Evolutionary conservation across 202 grass and related monocot genomes (phyloP).

Genomic region (Carex arenaria): DNA sequence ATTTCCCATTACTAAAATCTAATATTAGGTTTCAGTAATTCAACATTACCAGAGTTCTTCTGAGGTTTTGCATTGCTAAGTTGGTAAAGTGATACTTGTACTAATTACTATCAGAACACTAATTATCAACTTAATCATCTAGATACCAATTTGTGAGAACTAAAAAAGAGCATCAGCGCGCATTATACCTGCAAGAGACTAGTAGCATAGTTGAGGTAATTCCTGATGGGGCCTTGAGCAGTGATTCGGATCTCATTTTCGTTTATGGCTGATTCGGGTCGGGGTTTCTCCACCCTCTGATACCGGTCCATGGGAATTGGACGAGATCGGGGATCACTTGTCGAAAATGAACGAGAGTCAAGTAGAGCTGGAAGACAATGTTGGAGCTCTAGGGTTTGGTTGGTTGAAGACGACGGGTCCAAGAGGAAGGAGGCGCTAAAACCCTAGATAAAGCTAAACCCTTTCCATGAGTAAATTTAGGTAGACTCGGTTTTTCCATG

Average conservation of each 20-base stretch:
- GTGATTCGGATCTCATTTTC: slow-evolving; percentile 93
- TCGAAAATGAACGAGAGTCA: background rate
- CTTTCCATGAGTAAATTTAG: slow-evolving; percentile 7
- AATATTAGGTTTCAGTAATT: background rate
- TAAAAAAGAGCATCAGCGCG: background rate
- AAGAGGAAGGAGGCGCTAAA: slow-evolving; percentile 29
- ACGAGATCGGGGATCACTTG: slow-evolving; percentile 19
- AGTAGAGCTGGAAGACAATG: background rate
- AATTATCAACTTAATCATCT: background rate
- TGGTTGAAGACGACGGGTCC: background rate
- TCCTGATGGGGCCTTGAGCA: slow-evolving; percentile 74
- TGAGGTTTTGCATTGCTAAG: background rate
- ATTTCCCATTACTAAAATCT: background rate
- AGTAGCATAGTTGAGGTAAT: slow-evolving; percentile 87
- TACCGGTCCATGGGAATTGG: slow-evolving; percentile 62
- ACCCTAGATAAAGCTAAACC: slow-evolving; percentile 63
- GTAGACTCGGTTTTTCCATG: slow-evolving; percentile 57
- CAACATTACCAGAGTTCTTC: background rate
- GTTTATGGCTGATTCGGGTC: slow-evolving; percentile 66
- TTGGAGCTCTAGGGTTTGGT: slow-evolving; percentile 12
- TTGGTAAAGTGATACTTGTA: background rate
- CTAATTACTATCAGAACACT: background rate
- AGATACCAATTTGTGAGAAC: background rate
- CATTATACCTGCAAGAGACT: slow-evolving; percentile 63
- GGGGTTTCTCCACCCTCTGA: slow-evolving; percentile 78